A percentile compares a stretch with the other conserved stretches of the same genome.
Conservation (phyloP, 2,329 filamentous ascomycete species). For the Davidsoniella neocaledoniae region DNA sequence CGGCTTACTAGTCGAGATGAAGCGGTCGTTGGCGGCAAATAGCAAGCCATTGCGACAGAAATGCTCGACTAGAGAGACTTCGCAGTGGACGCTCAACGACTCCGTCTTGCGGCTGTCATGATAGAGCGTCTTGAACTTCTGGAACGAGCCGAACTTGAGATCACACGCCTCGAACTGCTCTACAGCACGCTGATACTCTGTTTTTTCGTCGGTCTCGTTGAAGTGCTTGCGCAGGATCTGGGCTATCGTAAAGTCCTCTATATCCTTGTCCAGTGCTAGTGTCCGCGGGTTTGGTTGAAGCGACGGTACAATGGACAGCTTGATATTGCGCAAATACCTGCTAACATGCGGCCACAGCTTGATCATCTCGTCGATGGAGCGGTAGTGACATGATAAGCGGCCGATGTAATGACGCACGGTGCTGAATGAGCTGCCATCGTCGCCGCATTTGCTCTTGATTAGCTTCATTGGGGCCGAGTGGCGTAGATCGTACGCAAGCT, state of each 20-base stretch:
- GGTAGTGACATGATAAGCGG: neutral
- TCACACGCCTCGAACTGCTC: neutral
- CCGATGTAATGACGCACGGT: conserved; percentile 1
- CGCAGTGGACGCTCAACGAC: conserved; percentile 3
- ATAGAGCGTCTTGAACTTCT: neutral
- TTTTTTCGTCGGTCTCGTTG: neutral
- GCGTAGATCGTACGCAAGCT: neutral
- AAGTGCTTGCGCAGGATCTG: conserved; percentile 3
- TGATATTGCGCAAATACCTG: neutral
- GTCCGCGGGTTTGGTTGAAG: neutral
- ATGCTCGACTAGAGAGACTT: conserved; percentile 1
- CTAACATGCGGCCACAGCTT: neutral
- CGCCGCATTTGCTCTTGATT: neutral
- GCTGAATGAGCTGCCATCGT: neutral
- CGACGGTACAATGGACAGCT: neutral
- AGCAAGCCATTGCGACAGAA: neutral
- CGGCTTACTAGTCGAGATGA: conserved; percentile 1
- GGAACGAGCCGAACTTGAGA: neutral
- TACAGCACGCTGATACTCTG: neutral
- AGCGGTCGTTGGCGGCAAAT: neutral
- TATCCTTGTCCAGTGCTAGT: neutral
- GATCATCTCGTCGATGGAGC: neutral
- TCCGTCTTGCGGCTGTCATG: neutral
- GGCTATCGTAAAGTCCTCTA: neutral
- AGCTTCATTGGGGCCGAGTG: neutral